These are phyloP conservation scores for Russula compacta DNA, from an alignment of 768 basidiomycete species.

Conservation along the genomic window DNA sequence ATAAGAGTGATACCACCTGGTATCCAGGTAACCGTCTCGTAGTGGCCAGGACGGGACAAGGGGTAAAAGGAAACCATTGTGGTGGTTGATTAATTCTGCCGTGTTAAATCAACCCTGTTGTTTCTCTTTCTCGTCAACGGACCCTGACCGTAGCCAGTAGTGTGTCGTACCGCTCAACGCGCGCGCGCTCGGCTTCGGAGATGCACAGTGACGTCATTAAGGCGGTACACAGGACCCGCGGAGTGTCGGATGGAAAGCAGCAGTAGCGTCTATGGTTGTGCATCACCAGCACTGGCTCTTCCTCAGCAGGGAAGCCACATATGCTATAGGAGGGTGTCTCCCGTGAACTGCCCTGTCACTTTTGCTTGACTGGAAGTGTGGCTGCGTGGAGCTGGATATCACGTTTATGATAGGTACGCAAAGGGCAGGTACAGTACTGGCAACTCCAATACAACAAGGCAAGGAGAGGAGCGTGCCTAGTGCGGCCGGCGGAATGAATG, in stretches of 20 bases:
- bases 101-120: background rate
- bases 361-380: background rate
- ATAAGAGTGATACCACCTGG: background rate
- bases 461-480: no score
- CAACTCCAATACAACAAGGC: background rate
- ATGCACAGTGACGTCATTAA: conserved; percentile 4
- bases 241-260: no score
- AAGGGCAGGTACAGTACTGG: background rate
- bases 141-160: background rate
- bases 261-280: no score
- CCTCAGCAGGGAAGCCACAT: background rate
- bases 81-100: background rate
- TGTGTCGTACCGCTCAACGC: background rate
- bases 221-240: background rate
- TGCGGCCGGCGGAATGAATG: background rate
- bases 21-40: conserved; percentile 13
- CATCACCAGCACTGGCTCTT: background rate
- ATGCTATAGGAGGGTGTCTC: conserved; percentile 1
- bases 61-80: background rate
- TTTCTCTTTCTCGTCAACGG: no score
- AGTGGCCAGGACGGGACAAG: background rate
- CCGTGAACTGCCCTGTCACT: background rate
- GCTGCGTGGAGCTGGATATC: background rate
- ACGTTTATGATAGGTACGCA: conserved; percentile 1
- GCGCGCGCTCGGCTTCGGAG: no score